Evolutionary conservation across 768 basidiomycete genomes (phyloP), one percentile per base, ranked within the genome.

Genomic region (Holtermanniella nyarrowii): DNA sequence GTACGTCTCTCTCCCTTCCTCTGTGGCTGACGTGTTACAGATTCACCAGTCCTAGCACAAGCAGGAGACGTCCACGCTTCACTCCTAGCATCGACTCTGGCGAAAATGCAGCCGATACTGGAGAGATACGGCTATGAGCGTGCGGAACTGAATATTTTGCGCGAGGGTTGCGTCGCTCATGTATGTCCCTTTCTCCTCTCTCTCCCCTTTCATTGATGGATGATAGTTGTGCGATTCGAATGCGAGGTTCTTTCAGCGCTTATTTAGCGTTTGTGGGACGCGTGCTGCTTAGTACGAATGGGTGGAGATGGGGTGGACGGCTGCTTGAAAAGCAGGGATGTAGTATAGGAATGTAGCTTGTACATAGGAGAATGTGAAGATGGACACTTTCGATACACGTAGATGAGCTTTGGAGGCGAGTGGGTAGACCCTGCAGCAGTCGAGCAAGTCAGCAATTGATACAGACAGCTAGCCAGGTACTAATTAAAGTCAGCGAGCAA

Each of bases 231-330:
- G 47, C 10, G 42, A 42, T 5, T 49, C 55, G 16, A 47, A 58
- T 21, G 51, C 62, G n/a, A 46, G 49, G 11, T 63, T 55, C 44
- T 58, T 53, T 24, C 69, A 70, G 37, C 48, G 65, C 13, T 46
- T 62, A 3, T 65, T 61, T 25, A 63, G 66, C 11, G 60, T 68
- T 4, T 66, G 62, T 49, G 69, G 64, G 0, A 53, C 37, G n/a
- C n/a, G n/a, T n/a, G n/a, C n/a, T n/a, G n/a, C n/a, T n/a, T n/a
- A n/a, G n/a, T n/a, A n/a, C n/a, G n/a, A n/a, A n/a, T n/a, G n/a
- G n/a, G n/a, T n/a, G n/a, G n/a, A n/a, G n/a, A n/a, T n/a, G n/a
- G n/a, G n/a, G n/a, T n/a, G n/a, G n/a, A n/a, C n/a, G n/a, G n/a
- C n/a, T n/a, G n/a, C n/a, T n/a, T n/a, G n/a, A n/a, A n/a, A n/a